Percentiles rank a stretch among this genome's conserved stretches.
These are phyloP conservation scores for Trichoderma arundinaceum DNA, from an alignment of 2,329 filamentous ascomycete genomes.

Conservation along the genomic window DNA sequence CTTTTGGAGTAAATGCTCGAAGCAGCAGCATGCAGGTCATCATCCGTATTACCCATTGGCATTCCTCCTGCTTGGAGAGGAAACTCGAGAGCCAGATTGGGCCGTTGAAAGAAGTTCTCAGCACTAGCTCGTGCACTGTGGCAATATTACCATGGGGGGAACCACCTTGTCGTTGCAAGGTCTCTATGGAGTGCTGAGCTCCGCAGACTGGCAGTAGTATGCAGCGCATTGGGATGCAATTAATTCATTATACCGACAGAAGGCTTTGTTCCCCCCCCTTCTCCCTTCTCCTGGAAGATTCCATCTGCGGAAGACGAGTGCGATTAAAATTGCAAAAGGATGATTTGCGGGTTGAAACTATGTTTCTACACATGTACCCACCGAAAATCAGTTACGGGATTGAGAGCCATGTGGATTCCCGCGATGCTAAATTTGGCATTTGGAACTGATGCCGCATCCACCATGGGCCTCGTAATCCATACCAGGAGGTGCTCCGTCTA, in stretches of 20 bases:
- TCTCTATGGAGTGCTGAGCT: not conserved
- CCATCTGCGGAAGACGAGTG: not conserved
- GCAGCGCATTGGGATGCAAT: not conserved
- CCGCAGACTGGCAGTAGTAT: not conserved
- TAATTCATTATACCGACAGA: not conserved
- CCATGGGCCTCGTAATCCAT: too few species aligned
- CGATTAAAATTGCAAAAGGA: slow-evolving; percentile 11
- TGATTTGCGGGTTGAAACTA: slow-evolving; percentile 4
- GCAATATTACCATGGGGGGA: not conserved
- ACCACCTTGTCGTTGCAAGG: not conserved
- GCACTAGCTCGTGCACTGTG: slow-evolving; percentile 1
- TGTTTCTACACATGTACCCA: slow-evolving; percentile 19
- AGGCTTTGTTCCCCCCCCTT: not conserved
- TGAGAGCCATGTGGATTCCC: slow-evolving; percentile 23
- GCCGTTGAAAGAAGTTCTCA: not conserved
- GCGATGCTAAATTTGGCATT: slow-evolving; percentile 21
- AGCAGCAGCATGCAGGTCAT: not conserved
- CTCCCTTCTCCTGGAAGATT: not conserved
- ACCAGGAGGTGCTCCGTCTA: too few species aligned
- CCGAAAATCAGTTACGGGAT: slow-evolving; percentile 21
- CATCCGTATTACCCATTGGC: not conserved
- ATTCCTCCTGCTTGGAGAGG: not conserved
- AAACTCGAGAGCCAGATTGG: not conserved
- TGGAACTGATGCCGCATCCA: not conserved
- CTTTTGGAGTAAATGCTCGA: not conserved